Evolutionary conservation across 192 early-diverging fungal genomes (phyloP).

Genomic region (Backusella westeae): DNA sequence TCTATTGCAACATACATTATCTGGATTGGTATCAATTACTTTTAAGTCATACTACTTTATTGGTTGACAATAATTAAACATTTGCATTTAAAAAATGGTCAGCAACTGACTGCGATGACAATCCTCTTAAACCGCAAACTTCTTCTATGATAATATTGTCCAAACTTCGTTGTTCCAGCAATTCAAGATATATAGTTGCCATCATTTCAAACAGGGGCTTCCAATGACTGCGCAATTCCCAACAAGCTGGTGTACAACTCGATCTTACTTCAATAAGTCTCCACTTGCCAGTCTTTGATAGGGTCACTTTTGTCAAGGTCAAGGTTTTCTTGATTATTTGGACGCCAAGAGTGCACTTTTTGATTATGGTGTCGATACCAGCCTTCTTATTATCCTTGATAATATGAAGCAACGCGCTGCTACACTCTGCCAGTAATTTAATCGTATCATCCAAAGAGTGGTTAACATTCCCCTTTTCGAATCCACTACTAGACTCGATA

Average conservation of each 20-base stretch:
- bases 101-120: neutral
- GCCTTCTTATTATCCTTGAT: neutral
- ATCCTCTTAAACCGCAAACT: neutral
- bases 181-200: neutral
- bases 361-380: neutral
- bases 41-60: neutral
- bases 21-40: conserved; percentile 2
- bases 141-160: neutral
- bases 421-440: conserved; percentile 1
- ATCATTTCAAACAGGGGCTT: neutral
- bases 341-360: neutral
- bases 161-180: neutral
- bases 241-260: neutral
- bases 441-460: conserved; percentile 2
- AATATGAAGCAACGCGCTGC: neutral
- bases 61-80: neutral
- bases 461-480: neutral
- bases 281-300: neutral
- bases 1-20: conserved; percentile 12
- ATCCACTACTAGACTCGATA: conserved; percentile 4
- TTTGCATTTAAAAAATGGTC: conserved; percentile 10
- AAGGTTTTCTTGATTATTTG: conserved; percentile 1
- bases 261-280: neutral
- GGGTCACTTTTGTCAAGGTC: neutral
- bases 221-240: neutral